These are phyloP conservation scores for Penicillium odoratum DNA, from an alignment of 495 filamentous ascomycete species.

Conservation along the genomic window DNA sequence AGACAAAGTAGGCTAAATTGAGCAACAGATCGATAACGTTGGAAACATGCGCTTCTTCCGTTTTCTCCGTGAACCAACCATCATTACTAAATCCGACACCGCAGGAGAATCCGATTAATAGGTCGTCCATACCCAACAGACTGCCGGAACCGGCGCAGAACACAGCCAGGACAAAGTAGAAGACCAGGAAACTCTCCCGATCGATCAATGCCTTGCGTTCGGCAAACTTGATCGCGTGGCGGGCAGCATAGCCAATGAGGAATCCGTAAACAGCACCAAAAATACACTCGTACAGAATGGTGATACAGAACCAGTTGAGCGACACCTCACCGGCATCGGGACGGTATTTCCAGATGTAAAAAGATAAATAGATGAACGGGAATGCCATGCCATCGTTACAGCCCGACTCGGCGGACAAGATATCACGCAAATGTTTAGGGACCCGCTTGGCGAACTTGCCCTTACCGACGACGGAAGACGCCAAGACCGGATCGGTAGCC, in stretches of 20 bases:
- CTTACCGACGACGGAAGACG: constrained; percentile 97
- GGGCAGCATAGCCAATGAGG: constrained; percentile 79
- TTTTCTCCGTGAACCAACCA: constrained; percentile 98
- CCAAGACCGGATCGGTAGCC: constrained; percentile 95
- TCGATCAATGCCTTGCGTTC: constrained; percentile 87
- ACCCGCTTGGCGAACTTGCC: constrained; percentile 98
- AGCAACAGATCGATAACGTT: constrained; percentile 98
- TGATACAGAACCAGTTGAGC: constrained; percentile 85
- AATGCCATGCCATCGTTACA: constrained; percentile 99
- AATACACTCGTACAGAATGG: constrained; percentile 94
- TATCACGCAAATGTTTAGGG: constrained; percentile 92
- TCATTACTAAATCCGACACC: constrained; percentile 99
- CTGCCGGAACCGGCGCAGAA: constrained; percentile 96
- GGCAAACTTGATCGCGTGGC: constrained; percentile 87
- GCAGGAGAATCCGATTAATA: constrained; percentile 93
- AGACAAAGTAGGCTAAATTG: constrained; percentile 98
- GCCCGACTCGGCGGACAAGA: constrained; percentile 95
- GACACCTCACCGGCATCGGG: constrained; percentile 66
- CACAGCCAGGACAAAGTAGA: constrained; percentile 96
- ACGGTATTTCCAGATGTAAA: constrained; percentile 83
- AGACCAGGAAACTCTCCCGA: constrained; percentile 94
- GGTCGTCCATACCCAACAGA: constrained; percentile 88
- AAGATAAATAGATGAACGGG: constrained; percentile 90
- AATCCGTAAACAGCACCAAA: constrained; percentile 92
- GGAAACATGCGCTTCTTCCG: constrained; percentile 96